Evolutionary conservation across 1,284 basidiomycete species (phyloP), one percentile per base, ranked within the genome.

Genomic region (Puccinia triticina): DNA sequence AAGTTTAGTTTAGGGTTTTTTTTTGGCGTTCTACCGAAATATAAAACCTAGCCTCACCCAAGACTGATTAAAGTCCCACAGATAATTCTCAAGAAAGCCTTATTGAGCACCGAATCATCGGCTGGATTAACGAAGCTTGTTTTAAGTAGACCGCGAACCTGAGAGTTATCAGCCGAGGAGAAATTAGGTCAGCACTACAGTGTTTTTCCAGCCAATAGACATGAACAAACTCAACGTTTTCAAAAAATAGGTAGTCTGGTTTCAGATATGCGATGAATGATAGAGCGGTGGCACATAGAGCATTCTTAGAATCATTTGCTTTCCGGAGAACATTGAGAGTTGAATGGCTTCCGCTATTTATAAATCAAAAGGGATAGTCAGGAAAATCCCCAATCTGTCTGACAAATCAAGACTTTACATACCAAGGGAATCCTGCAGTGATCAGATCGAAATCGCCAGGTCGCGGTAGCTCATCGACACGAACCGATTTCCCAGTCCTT

Each of bases 361-460:
- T 16, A 18, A 69, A 2, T 8, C n/a, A 16, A 18, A 23, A 53
- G 23, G 7, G 29, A 48, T 26, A 2, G 16, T 26, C 18, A 76
- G 43, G 59, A 55, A 46, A 26, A 18, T 40, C 26, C 23, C 11
- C 0, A 7, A 18, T 66, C 8, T 40, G 2, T 40, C 34, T 66
- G 21, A 21, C 5, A 66, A 34, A 37, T n/a, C 55, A 55, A 46
- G 14, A 34, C 1, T 16, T 77, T n/a, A n/a, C 77, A 23, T 32
- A 79, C 77, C 77, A 79, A 16, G 77, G 77, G 53, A 79, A 79
- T 10, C 77, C 77, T 23, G 77, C 77, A n/a, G 77, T 79, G 4
- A 79, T 69, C 14, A 79, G 18, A 59, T 79, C 77, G 29, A 79
- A 79, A 69, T 79, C 67, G 32, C 64, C 64, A 23, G 64, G 64